These are phyloP conservation scores for Leccinum subgranulosum DNA, from an alignment of 768 basidiomycete genomes.

Conservation along the genomic window DNA sequence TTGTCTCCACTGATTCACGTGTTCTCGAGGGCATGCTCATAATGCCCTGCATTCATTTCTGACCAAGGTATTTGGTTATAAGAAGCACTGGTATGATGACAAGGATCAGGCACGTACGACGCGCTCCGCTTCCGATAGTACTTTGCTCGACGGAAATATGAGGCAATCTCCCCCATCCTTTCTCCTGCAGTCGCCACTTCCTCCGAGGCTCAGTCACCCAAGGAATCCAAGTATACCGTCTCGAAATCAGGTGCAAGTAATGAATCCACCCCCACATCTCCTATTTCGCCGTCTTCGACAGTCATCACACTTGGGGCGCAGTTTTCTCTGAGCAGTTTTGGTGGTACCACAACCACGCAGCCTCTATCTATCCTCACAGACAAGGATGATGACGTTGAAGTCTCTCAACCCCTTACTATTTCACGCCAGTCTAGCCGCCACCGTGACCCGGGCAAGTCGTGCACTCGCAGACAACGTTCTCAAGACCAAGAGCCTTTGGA, in stretches of 20 bases:
- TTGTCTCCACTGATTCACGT: constrained; percentile 11
- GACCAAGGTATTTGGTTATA: constrained; percentile 75
- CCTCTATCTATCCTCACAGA: constrained; percentile 57
- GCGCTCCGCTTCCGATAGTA: constrained; percentile 36
- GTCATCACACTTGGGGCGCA: constrained; percentile 58
- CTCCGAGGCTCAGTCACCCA: constrained; percentile 19
- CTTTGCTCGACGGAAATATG: constrained; percentile 74
- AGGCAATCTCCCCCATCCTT: constrained; percentile 54
- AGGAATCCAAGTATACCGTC: constrained; percentile 28
- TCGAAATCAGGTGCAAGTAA: constrained; percentile 12
- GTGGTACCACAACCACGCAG: constrained; percentile 32
- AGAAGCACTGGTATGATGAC: constrained; percentile 61
- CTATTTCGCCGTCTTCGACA: constrained; percentile 30
- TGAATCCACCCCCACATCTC: constrained; percentile 24
- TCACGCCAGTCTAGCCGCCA: constrained; percentile 36
- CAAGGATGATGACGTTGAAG: constrained; percentile 63
- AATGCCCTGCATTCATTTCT: constrained; percentile 61
- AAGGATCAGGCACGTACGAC: constrained; percentile 34
- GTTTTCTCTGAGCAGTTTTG: constrained; percentile 67
- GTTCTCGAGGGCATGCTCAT: constrained; percentile 11
- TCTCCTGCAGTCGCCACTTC: constrained; percentile 33
- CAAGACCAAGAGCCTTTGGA: constrained; percentile 14
- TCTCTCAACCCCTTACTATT: constrained; percentile 37
- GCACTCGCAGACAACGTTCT: constrained; percentile 20
- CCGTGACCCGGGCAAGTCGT: constrained; percentile 30